Base-by-base conservation (phyloP, 495 filamentous ascomycete species). In the Lophium mytilinum region DNA sequence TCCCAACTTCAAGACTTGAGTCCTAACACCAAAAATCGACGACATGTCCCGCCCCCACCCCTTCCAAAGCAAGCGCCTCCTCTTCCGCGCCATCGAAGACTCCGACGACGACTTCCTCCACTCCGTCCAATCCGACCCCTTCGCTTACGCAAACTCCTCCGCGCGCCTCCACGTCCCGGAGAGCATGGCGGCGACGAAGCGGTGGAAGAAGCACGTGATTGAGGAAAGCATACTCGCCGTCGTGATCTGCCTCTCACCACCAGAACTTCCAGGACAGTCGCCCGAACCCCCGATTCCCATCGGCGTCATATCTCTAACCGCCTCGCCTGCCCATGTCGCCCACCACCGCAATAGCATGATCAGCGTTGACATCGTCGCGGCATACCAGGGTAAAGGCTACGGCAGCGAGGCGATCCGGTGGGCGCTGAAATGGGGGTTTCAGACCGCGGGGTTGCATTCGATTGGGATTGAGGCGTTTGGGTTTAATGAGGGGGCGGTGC, bases 381-480 rank as follows among this genome's bases (percentile, higher is more conserved):
- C 45, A 10, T 69, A 73, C 41, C 75, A 75, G 10, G 71, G 77
- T 0, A 61, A 73, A 41, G 80, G 79, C n/a, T 83, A 81, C 49
- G 80, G 78, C 1, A 61, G 60, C 12, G 80, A 83, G 62, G 78
- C 76, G 0, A 76, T 80, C 17, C 66, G 68, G 46, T 81, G 79
- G 79, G 68, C 53, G 9, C 41, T 80, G 51, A 69, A 76, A 35
- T 81, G 74, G 69, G 76, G 67, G 1, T 81, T 81, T 56, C 52
- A 62, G 45, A 62, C 68, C 34, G 72, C 69, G 0, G 76, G 75
- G 2, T 33, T 80, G 68, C 78, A 81, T 63, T 62, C 75, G 34
- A 66, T 78, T n/a, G 62, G 63, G 11, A 68, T 79, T 8, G 48
- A 55, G 17, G 65, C 65, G 0, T 75, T 78, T 52, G 68, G 60